Base-by-base conservation (phyloP, 2,329 filamentous ascomycete species). In the Phaeosphaeriaceae sp. region DNA sequence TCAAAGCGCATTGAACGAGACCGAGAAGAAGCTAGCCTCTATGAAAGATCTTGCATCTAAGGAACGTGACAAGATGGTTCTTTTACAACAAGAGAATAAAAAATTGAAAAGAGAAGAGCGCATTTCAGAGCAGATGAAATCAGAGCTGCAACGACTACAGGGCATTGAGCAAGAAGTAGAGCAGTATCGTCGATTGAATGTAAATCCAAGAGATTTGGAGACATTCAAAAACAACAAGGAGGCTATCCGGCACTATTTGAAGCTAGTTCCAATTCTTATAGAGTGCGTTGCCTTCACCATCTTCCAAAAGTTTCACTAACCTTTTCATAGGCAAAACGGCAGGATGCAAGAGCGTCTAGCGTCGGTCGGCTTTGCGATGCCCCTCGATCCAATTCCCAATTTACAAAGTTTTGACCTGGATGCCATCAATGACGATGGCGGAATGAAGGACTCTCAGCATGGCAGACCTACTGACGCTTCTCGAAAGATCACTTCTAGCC, bases 1-100 rank as follows among this genome's bases (percentile, higher is more conserved):
- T 6, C 41, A 57, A 13, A 34, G 56, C 8, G 53, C 47, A 2
- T 32, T 60, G 3, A 32, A 21, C 18, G 60, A 60, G 29, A 39
- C 30, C 6, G 58, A 74, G 39, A 42, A 58, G 67, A 54, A 66
- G 7, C 54, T 56, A 49, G 67, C 33, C 50, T 67, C 43, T 52
- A 56, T 42, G 45, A 67, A 58, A 62, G 68, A 67, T 20, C 67
- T 74, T 32, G 72, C 72, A 29, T 63, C 75, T 13, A 56, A 62
- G 21, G 63, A 71, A 16, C 71, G 75, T 8, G 53, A 56, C 3
- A 67, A 67, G 30, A 63, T 73, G 29, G 51, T 67, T 16, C 37
- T 21, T 13, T 50, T 70, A 6, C 52, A 67, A 36, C 48, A 64
- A 13, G 63, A 71, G 44, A 56, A 50, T 13, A 48, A 61, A 15